A percentile compares a stretch with the other conserved stretches of the same genome.
These are phyloP conservation scores for Cladorrhinum samala DNA, from an alignment of 495 filamentous ascomycete species.

Conservation along the genomic window DNA sequence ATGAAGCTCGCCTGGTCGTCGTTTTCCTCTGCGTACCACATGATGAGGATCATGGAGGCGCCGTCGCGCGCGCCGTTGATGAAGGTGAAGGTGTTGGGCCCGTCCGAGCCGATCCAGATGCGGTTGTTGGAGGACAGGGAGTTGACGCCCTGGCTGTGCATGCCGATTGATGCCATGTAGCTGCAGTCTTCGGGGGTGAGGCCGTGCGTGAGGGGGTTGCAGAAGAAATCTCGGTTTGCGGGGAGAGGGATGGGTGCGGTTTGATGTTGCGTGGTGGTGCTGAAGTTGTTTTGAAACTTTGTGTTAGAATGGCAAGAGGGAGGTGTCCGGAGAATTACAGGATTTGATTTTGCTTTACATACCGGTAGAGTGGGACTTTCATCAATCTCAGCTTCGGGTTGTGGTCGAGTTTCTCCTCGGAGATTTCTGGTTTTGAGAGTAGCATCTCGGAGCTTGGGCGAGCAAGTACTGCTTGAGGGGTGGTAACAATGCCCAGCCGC, in stretches of 20 bases:
- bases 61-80: constrained; percentile 22
- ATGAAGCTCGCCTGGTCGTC: constrained; percentile 22
- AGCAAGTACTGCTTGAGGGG: background rate
- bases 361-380: constrained; percentile 1
- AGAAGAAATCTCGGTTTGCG: constrained; percentile 1
- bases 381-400: background rate
- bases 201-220: constrained; percentile 13
- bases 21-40: constrained; percentile 13
- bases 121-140: constrained; percentile 4
- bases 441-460: background rate
- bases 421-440: background rate
- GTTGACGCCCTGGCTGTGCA: constrained; percentile 23
- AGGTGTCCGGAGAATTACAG: too few relatives aligned
- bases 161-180: constrained; percentile 25
- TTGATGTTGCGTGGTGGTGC: too few relatives aligned
- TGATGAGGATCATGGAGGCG: constrained; percentile 18
- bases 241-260: too few relatives aligned
- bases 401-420: background rate
- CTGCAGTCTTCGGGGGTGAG: constrained; percentile 19
- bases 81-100: constrained; percentile 27
- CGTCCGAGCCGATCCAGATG: constrained; percentile 22
- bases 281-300: too few relatives aligned
- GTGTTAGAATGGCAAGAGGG: too few relatives aligned
- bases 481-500: background rate
- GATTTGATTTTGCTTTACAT: too few relatives aligned